phyloP scores from a whole-genome alignment of 2,329 filamentous ascomycete species.

The Metarhizium anisopliae region DNA sequence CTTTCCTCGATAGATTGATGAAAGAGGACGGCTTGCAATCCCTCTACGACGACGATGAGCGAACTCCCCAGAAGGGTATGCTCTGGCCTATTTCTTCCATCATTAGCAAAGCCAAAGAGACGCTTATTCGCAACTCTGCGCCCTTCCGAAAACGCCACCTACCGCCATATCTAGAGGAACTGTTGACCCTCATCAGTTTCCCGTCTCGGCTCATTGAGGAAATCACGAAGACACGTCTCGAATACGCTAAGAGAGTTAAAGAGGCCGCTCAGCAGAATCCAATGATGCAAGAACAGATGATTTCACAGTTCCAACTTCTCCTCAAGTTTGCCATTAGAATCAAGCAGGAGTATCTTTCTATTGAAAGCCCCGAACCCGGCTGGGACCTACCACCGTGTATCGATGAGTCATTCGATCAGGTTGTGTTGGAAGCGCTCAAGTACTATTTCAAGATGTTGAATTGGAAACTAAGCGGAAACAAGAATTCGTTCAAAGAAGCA shows the following conservation, averaged over 20 bases:
- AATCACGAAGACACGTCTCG: constrained; percentile 84
- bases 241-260: constrained; percentile 91
- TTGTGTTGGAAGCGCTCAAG: constrained; percentile 84
- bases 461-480: constrained; percentile 95
- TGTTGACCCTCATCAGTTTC: constrained; percentile 94
- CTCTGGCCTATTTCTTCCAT: constrained; percentile 74
- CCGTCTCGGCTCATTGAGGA: constrained; percentile 92
- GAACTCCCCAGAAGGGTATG: constrained; percentile 57
- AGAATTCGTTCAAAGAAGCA: constrained; percentile 98
- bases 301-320: constrained; percentile 88
- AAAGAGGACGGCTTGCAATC: constrained; percentile 94
- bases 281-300: constrained; percentile 97
- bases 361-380: constrained; percentile 78
- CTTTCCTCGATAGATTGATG: constrained; percentile 87
- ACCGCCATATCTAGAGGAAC: constrained; percentile 91
- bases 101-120: constrained; percentile 88
- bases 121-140: constrained; percentile 76
- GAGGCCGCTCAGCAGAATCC: constrained; percentile 86
- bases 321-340: constrained; percentile 87
- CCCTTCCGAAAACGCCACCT: constrained; percentile 83
- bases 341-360: constrained; percentile 77
- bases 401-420: constrained; percentile 89
- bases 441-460: constrained; percentile 99
- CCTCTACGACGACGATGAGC: constrained; percentile 62
- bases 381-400: constrained; percentile 96